Percentiles rank a stretch among this genome's conserved stretches.
Conservation (phyloP, 108 stramenopile species). For the Cyclotella sp. region DNA sequence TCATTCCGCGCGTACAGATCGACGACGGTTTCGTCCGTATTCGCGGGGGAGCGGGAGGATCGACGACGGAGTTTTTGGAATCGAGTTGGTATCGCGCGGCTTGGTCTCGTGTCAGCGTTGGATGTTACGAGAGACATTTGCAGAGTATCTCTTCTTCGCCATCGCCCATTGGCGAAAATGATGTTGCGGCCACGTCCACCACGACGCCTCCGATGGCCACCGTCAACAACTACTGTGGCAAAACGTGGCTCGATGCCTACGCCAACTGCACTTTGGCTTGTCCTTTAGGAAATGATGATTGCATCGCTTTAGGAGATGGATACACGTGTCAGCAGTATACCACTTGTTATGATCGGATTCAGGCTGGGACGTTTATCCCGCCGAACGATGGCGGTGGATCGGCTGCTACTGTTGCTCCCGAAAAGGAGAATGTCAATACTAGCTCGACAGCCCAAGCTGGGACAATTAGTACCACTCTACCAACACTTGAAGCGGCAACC, state of each 20-base stretch:
- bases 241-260: not conserved
- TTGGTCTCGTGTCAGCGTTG: not conserved
- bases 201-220: not conserved
- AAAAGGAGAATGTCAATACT: not conserved
- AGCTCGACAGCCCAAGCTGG: no score
- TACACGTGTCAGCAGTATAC: not conserved
- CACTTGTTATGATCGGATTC: slow-evolving; percentile 13
- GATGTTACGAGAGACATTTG: not conserved
- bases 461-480: no score
- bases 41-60: not conserved
- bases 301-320: not conserved
- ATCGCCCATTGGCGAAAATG: not conserved
- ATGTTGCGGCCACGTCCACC: not conserved
- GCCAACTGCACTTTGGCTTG: not conserved
- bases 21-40: not conserved
- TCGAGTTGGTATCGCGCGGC: not conserved
- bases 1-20: not conserved
- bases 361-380: slow-evolving; percentile 4
- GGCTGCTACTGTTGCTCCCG: not conserved
- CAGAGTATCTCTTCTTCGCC: not conserved
- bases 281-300: not conserved
- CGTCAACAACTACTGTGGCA: not conserved
- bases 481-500: no score
- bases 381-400: no score
- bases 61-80: not conserved